Evolutionary conservation across 2,329 filamentous ascomycete genomes (phyloP).

Genomic region (Emergomyces africanus): DNA sequence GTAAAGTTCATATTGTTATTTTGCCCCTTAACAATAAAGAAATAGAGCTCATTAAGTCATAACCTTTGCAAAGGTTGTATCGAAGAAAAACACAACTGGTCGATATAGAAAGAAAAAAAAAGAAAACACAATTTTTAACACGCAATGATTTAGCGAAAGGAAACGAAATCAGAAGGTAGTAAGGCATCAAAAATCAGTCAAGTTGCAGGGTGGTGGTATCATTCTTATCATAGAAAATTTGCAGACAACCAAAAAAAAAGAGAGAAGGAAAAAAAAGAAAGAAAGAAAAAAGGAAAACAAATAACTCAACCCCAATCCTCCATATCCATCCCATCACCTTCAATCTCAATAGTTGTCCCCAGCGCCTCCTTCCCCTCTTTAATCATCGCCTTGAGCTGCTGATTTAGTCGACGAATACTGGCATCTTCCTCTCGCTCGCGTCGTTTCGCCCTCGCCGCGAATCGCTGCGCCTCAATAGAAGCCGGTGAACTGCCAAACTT

Average conservation of each 20-base stretch:
- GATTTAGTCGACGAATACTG: slow-evolving; percentile 66
- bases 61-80: neutral
- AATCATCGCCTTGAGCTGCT: slow-evolving; percentile 73
- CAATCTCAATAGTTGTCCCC: slow-evolving; percentile 57
- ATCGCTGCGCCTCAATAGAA: slow-evolving; percentile 53
- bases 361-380: slow-evolving; percentile 76
- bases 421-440: slow-evolving; percentile 70
- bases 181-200: neutral
- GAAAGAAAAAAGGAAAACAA: neutral
- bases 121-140: neutral
- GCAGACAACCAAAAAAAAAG: neutral
- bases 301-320: slow-evolving; percentile 19
- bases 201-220: neutral
- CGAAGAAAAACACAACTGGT: neutral
- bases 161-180: neutral
- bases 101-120: neutral
- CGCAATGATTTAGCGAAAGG: neutral
- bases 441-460: slow-evolving; percentile 57
- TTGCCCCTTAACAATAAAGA: neutral
- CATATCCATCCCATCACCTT: slow-evolving; percentile 30
- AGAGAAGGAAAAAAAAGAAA: neutral
- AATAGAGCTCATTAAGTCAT: neutral
- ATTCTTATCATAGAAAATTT: neutral
- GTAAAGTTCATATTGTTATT: neutral
- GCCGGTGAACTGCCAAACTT: slow-evolving; percentile 21